Evolutionary conservation across 73 alveolate genomes (phyloP).

Genomic region (Blepharisma japonicum): DNA sequence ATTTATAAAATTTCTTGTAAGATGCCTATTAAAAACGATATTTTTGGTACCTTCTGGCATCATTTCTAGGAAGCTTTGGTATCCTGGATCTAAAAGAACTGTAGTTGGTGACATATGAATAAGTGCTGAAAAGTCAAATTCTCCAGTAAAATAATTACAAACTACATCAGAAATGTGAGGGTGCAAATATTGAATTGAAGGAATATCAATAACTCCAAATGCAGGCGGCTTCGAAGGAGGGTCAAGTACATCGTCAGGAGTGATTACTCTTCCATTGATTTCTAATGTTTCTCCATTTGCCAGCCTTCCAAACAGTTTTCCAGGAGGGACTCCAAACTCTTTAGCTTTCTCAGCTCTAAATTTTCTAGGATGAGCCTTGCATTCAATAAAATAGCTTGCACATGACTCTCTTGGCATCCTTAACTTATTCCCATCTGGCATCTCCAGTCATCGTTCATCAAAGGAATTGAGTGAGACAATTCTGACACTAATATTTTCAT

Average conservation of each 20-base stretch:
- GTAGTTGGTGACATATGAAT: not conserved
- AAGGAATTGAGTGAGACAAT: not conserved
- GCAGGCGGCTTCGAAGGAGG: conserved; percentile 8
- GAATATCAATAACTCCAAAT: not conserved
- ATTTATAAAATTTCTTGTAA: no score
- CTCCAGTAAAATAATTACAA: not conserved
- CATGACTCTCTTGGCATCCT: not conserved
- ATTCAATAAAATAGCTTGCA: conserved; percentile 1
- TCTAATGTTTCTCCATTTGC: not conserved
- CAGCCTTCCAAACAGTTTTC: not conserved
- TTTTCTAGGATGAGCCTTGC: not conserved
- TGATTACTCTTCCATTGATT: conserved; percentile 4
- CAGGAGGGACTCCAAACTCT: conserved; percentile 24
- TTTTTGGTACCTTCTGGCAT: not conserved
- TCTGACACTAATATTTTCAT: not conserved
- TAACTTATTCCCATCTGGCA: not conserved
- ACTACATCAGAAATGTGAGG: not conserved
- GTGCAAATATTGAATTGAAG: not conserved
- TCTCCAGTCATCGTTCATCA: not conserved
- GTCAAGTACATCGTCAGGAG: conserved; percentile 21
- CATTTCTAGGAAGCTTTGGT: not conserved
- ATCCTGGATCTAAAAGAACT: not conserved
- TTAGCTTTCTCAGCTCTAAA: conserved; percentile 8
- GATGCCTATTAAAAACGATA: not conserved
- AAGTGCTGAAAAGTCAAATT: not conserved